Percentiles rank a stretch among this genome's conserved stretches.
Conservation (phyloP, 179 eudicot genomes). For the Corrigiola litoralis region DNA sequence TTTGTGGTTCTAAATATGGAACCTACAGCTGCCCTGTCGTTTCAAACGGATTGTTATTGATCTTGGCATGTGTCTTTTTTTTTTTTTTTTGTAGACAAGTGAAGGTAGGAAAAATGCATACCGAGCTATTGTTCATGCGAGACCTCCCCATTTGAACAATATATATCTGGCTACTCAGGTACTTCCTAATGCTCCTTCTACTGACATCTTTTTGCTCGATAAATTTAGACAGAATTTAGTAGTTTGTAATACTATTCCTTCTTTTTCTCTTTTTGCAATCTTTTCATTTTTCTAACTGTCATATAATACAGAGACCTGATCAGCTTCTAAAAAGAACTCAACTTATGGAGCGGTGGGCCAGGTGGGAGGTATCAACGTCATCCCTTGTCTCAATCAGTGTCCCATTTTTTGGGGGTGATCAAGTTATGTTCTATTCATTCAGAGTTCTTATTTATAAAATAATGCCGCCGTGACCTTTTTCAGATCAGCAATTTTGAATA, state of each 20-base stretch:
- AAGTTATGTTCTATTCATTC: background rate
- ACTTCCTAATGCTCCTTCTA: slow-evolving; percentile 3
- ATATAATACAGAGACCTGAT: slow-evolving; percentile 99
- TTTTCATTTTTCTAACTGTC: slow-evolving; percentile 1
- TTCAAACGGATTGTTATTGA: slow-evolving; percentile 9
- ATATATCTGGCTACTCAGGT: slow-evolving; percentile 98
- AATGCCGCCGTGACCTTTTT: slow-evolving; percentile 26
- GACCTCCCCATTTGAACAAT: slow-evolving; percentile 91
- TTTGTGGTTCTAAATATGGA: background rate
- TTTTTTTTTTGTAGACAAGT: slow-evolving; percentile 45
- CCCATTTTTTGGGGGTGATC: background rate
- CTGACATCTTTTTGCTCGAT: background rate
- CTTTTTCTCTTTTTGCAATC: background rate
- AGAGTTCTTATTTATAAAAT: no score
- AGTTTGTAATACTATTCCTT: background rate
- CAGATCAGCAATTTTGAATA: slow-evolving; percentile 99
- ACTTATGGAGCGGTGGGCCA: slow-evolving; percentile 99
- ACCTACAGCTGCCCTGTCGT: slow-evolving; percentile 1
- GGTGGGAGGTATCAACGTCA: slow-evolving; percentile 77
- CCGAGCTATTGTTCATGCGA: slow-evolving; percentile 90
- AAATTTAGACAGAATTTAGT: background rate
- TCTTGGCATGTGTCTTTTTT: slow-evolving; percentile 8
- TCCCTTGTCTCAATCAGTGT: background rate
- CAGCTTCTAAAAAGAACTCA: slow-evolving; percentile 93
- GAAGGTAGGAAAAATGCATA: slow-evolving; percentile 86